Evolutionary conservation across 2,329 filamentous ascomycete genomes (phyloP).

Genomic region (Fusarium acutatum): DNA sequence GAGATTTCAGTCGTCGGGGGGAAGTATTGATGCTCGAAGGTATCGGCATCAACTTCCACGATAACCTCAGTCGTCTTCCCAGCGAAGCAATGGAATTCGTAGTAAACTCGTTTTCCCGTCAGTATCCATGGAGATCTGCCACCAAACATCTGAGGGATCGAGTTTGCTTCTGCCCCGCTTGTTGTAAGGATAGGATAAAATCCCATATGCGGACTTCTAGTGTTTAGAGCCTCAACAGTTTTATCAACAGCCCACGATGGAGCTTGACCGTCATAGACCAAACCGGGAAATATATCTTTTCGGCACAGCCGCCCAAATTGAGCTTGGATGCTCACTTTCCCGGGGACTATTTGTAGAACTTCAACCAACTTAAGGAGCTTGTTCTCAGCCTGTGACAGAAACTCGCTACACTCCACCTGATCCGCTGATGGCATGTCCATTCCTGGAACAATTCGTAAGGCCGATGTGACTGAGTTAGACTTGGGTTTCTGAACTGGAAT

Average conservation of each 20-base stretch:
- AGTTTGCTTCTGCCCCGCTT: conserved; percentile 38
- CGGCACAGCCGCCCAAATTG: conserved; percentile 44
- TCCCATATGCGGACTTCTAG: conserved; percentile 10
- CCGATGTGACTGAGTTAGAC: no score
- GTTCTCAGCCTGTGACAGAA: conserved; percentile 15
- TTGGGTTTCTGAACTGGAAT: neutral
- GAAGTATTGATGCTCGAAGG: conserved; percentile 34
- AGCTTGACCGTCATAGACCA: conserved; percentile 33
- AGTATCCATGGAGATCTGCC: conserved; percentile 33
- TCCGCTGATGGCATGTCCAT: neutral
- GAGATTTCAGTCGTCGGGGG: conserved; percentile 30
- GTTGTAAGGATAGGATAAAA: conserved; percentile 44
- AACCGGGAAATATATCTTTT: conserved; percentile 23
- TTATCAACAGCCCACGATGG: conserved; percentile 23
- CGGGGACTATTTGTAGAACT: conserved; percentile 37
- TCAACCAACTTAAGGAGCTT: conserved; percentile 18
- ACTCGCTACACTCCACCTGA: neutral
- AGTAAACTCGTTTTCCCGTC: conserved; percentile 31
- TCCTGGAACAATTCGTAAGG: conserved; percentile 4
- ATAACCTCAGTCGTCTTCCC: conserved; percentile 6
- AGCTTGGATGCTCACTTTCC: conserved; percentile 36
- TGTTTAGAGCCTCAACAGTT: conserved; percentile 13
- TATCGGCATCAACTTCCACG: conserved; percentile 43
- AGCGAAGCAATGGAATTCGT: conserved; percentile 39
- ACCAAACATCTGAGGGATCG: conserved; percentile 17